Evolutionary conservation across 352 stramenopile genomes (phyloP), one percentile per base, ranked within the genome.

Genomic region (Phytophthora melonis): DNA sequence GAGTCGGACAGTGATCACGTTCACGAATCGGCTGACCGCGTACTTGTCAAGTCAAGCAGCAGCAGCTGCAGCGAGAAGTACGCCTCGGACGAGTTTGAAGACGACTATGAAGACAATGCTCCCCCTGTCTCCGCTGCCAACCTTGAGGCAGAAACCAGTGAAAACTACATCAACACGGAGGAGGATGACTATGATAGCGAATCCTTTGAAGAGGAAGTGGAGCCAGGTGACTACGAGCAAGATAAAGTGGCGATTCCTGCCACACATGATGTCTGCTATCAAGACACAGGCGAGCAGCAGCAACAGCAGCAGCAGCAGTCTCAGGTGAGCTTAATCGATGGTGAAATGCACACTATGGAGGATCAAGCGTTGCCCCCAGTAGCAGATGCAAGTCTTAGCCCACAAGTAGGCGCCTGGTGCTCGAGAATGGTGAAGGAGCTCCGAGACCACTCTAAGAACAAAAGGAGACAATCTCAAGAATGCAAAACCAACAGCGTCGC

Each of bases 61-160:
- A 52, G 55, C 30, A 70, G 64, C 21, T 45, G 55, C 30, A 70
- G 53, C 36, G 59, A 66, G 3, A 66, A 69, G 1, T 74, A 74
- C 32, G 50, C 16, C 0, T 74, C 56, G 19, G 54, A 77, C 18
- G 45, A 56, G 5, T 78, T 78, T 56, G 70, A 74, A 74, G 59
- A 63, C 6, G 59, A 74, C n/a, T 25, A 70, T 49, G 53, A 70
- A 43, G 27, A 16, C 11, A 25, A 3, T 27, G 18, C 5, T 5
- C 25, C n/a, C 9, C 7, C 5, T 49, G 49, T 1, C 11, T 10
- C 45, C 14, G n/a, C 54, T 63, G 27, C 14, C 14, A 7, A 14
- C 45, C 19, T 49, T 3, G 21, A 45, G 13, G 9, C n/a, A 18
- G 34, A 25, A 14, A 10, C 8, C n/a, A 10, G 18, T 53, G 56